Conservation (phyloP, 495 filamentous ascomycete species). For the Cladorrhinum samala region DNA sequence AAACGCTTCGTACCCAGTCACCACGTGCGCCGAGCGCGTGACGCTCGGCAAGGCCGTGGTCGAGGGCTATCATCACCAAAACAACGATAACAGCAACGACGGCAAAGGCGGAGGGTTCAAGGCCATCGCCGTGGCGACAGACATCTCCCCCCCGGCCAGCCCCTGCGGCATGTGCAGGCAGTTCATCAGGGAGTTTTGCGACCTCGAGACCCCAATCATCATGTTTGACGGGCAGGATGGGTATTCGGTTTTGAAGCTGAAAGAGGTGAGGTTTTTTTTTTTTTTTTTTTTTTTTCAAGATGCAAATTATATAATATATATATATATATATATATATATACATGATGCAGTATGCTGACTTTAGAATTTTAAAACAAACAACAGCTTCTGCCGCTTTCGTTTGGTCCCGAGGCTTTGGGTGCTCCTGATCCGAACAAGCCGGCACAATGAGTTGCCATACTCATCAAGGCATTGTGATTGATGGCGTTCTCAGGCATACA, state of each 20-base stretch:
- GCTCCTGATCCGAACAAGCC: slow-evolving; percentile 7
- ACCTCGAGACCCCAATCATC: slow-evolving; percentile 64
- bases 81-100: background rate
- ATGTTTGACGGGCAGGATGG: slow-evolving; percentile 79
- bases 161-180: slow-evolving; percentile 69
- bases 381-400: slow-evolving; percentile 65
- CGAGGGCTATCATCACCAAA: slow-evolving; percentile 47
- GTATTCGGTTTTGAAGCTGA: slow-evolving; percentile 64
- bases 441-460: background rate
- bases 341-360: background rate
- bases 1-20: slow-evolving; percentile 88
- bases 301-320: background rate
- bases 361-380: too few species aligned
- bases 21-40: slow-evolving; percentile 88
- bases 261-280: slow-evolving; percentile 52
- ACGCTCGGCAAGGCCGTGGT: slow-evolving; percentile 75
- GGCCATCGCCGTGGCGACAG: slow-evolving; percentile 81
- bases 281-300: slow-evolving; percentile 15
- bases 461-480: background rate
- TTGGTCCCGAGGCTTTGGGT: slow-evolving; percentile 56
- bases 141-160: slow-evolving; percentile 64
- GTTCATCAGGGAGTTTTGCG: slow-evolving; percentile 70
- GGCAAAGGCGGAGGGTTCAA: slow-evolving; percentile 49
- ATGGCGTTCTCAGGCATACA: background rate
- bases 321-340: background rate